Conservation (phyloP, 306 rosid genomes). For the Acacia acuminata region DNA sequence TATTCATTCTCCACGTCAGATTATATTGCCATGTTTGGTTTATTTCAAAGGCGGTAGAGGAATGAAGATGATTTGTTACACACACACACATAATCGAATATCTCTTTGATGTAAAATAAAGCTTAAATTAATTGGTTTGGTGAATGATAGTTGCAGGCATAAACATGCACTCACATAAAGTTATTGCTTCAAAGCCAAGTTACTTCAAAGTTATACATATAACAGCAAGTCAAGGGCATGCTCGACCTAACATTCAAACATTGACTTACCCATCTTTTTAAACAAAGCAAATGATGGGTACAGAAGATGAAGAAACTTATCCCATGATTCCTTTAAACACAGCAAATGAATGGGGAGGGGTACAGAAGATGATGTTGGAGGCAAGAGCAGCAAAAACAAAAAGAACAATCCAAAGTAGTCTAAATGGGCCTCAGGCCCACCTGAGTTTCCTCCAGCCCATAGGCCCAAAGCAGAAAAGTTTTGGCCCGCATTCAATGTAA, state of each 20-base stretch:
- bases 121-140: background rate
- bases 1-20: background rate
- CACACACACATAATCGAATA: background rate
- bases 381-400: background rate
- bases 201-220: slow-evolving; percentile 6
- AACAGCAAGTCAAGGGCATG: background rate
- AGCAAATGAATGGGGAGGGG: background rate
- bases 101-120: background rate
- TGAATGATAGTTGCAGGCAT: background rate
- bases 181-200: slow-evolving; percentile 24
- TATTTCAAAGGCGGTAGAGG: background rate
- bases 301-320: no score
- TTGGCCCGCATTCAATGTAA: background rate
- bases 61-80: no score
- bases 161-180: background rate
- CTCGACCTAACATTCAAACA: slow-evolving; percentile 5
- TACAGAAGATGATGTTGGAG: background rate
- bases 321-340: background rate
- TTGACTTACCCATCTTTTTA: background rate
- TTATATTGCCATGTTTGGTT: background rate
- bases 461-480: background rate
- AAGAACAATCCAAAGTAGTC: background rate
- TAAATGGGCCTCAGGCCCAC: background rate
- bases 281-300: no score
- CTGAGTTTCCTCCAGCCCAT: background rate